A percentile compares a stretch with the other conserved stretches of the same genome.
Conservation (phyloP, 2,329 filamentous ascomycete genomes). For the Chaetomium sp. region DNA sequence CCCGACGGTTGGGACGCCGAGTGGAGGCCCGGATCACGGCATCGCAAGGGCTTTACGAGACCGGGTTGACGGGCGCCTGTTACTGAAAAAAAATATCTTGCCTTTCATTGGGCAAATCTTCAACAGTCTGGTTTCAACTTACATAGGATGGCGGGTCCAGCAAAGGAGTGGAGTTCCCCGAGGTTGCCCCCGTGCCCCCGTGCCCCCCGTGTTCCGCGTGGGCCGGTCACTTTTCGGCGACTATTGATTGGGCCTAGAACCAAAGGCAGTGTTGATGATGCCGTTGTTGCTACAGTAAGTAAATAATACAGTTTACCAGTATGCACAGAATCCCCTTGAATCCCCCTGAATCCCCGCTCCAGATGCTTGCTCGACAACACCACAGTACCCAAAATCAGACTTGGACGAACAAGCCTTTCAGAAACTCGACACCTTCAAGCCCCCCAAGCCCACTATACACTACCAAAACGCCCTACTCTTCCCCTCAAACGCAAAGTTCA, state of each 20-base stretch:
- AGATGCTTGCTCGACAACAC: background rate
- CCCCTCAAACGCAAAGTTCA: constrained; percentile 83
- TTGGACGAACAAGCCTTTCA: background rate
- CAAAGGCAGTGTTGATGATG: background rate
- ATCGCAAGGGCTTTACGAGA: constrained; percentile 8
- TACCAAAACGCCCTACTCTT: constrained; percentile 60
- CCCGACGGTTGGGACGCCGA: constrained; percentile 1
- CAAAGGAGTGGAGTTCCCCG: constrained; percentile 10
- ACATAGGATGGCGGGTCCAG: constrained; percentile 4
- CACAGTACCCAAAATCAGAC: constrained; percentile 6
- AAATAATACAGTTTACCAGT: constrained; percentile 18
- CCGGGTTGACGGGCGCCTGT: no score
- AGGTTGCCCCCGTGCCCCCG: background rate
- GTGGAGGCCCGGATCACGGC: constrained; percentile 11
- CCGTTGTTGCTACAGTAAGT: constrained; percentile 10
- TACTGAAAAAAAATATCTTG: background rate
- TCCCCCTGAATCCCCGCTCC: constrained; percentile 6
- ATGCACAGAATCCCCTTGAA: constrained; percentile 8
- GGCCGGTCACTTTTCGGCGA: background rate
- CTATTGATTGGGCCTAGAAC: background rate
- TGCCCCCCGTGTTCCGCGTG: background rate
- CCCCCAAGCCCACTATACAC: background rate
- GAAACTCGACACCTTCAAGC: background rate
- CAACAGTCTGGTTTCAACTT: background rate
- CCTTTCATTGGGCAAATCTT: background rate